Conservation (phyloP, 768 basidiomycete species). For the Leccinum subgranulosum region DNA sequence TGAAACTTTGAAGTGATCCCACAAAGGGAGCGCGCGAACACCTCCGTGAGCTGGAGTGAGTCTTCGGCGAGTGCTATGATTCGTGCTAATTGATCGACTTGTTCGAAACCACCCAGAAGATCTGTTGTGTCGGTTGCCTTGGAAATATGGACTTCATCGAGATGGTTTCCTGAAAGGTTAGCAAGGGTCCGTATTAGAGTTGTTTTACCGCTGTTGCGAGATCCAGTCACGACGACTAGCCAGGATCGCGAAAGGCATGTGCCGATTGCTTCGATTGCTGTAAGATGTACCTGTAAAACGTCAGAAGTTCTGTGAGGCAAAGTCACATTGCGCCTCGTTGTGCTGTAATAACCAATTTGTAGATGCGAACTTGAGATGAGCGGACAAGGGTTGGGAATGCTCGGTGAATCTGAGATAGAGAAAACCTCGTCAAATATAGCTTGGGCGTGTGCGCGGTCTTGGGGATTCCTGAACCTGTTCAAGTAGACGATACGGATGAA, state of each 20-base stretch:
- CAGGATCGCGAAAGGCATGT: slow-evolving; percentile 73
- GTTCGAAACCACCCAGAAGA: slow-evolving; percentile 94
- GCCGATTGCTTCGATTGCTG: slow-evolving; percentile 71
- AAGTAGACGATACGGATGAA: slow-evolving; percentile 75
- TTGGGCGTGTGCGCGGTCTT: slow-evolving; percentile 57
- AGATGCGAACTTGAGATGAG: slow-evolving; percentile 43
- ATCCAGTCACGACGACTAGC: slow-evolving; percentile 87
- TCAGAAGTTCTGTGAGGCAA: slow-evolving; percentile 42
- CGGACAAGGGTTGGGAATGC: slow-evolving; percentile 36
- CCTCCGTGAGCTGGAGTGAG: slow-evolving; percentile 38
- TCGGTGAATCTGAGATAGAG: slow-evolving; percentile 31
- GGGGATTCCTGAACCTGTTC: slow-evolving; percentile 75
- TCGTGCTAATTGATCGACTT: slow-evolving; percentile 60
- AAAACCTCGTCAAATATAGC: slow-evolving; percentile 56
- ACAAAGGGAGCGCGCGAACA: slow-evolving; percentile 34
- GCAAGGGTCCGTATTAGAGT: slow-evolving; percentile 68
- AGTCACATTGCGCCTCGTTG: slow-evolving; percentile 31
- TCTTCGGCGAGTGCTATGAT: slow-evolving; percentile 37
- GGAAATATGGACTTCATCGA: slow-evolving; percentile 77
- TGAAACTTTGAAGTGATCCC: slow-evolving; percentile 19
- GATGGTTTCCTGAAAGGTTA: slow-evolving; percentile 58
- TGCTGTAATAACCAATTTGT: slow-evolving; percentile 64
- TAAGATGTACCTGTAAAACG: slow-evolving; percentile 59
- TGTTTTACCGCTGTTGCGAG: slow-evolving; percentile 75
- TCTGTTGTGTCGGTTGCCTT: slow-evolving; percentile 90